Conservation (phyloP, 2,329 filamentous ascomycete genomes). For the Aureobasidium vineae region DNA sequence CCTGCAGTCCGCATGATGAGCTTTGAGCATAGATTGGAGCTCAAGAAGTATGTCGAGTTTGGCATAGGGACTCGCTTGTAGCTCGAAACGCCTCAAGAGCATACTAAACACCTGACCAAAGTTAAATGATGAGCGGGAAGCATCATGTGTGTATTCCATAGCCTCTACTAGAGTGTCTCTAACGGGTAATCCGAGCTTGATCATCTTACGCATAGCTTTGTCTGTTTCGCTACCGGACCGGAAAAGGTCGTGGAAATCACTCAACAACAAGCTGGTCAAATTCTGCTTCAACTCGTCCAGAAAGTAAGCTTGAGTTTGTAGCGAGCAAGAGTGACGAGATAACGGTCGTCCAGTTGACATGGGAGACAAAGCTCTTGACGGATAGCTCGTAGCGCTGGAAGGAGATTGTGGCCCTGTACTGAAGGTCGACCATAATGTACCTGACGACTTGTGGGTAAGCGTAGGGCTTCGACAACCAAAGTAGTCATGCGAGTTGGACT, state of each 20-base stretch:
- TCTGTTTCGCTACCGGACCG: conserved; percentile 92
- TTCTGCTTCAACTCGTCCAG: conserved; percentile 73
- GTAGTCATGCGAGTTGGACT: conserved; percentile 54
- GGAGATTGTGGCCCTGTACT: conserved; percentile 65
- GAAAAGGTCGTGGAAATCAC: conserved; percentile 86
- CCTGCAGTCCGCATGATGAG: background rate
- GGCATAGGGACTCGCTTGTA: conserved; percentile 80
- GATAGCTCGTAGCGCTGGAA: conserved; percentile 58
- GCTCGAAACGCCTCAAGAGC: conserved; percentile 80
- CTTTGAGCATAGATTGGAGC: conserved; percentile 64
- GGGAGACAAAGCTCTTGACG: conserved; percentile 28
- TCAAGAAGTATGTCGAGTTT: conserved; percentile 84
- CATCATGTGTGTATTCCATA: background rate
- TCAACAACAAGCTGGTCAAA: conserved; percentile 79
- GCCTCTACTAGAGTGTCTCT: background rate
- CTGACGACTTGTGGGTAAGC: conserved; percentile 69
- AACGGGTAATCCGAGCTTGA: background rate
- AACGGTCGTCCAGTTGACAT: conserved; percentile 22
- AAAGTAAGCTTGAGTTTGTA: conserved; percentile 50
- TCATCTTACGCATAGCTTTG: conserved; percentile 27
- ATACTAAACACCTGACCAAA: conserved; percentile 77
- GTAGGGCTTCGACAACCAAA: conserved; percentile 67
- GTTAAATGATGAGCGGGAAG: conserved; percentile 31
- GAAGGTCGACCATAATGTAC: conserved; percentile 88
- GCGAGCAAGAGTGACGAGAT: conserved; percentile 23